Evolutionary conservation across 805 yeast genomes (phyloP), one percentile per base, ranked within the genome.

Genomic region (Isabelozyma gotoi): DNA sequence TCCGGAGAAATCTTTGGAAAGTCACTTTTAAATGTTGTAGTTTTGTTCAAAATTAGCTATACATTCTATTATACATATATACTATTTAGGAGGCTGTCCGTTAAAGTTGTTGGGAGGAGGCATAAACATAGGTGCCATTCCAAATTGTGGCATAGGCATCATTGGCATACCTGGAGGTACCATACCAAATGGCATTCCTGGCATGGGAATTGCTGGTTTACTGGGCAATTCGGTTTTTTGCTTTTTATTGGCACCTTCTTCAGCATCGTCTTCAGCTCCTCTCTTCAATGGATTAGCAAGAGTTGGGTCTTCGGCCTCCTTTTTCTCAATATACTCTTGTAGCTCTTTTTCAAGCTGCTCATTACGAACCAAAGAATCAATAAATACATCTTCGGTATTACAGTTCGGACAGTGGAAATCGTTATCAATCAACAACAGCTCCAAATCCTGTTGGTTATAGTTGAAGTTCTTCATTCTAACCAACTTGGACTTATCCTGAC

Each of bases 341-440:
- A 91, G 76, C 43, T 78, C 74, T 24, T 65, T 62, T 43, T 78
- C 78, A 58, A 81, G 69, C n/a, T 77, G 87, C 38, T 72, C 71
- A 57, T 88, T 90, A 1, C 74, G 71, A 4, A 72, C 70, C 37
- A 92, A 68, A 14, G 83, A 77, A 63, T 92, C 99, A 39, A 92
- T 71, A 47, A 81, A 81, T 1, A 88, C 74, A 45, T 90, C 97
- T 18, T 78, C 81, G 14, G 74, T 76, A 2, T 77, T 80, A 68
- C 99, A 92, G 50, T 81, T 83, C 4, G 99, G 98, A 66, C 99
- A 92, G 32, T 79, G 81, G 67, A 92, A 92, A 57, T 92, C 98
- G 43, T 81, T 78, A 19, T 88, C 96, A 41, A 92, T 74, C 19
- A 92, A 67, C 6, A 76, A 61, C 45, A 62, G 64, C 47, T 72